Percentiles rank a stretch among this genome's conserved stretches.
Evolutionary conservation across 2,329 filamentous ascomycete genomes (phyloP).

Genomic region (Phyllosticta citrichinensis): DNA sequence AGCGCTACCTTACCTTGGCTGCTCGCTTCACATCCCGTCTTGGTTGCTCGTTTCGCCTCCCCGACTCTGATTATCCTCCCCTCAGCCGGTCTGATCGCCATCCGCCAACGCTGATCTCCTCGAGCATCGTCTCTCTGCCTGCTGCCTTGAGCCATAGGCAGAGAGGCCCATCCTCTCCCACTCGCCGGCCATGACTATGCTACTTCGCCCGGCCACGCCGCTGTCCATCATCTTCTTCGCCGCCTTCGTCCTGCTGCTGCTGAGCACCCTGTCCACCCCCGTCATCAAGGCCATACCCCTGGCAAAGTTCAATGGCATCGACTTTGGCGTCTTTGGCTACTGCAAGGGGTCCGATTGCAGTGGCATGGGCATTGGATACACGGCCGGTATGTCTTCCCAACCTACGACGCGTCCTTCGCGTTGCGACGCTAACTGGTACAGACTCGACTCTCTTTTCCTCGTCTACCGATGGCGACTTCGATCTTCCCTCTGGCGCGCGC

Average conservation of each 20-base stretch:
- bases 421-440: neutral
- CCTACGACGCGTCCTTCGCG: neutral
- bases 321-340: conserved; percentile 88
- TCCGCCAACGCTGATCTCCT: neutral
- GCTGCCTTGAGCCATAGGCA: neutral
- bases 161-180: conserved; percentile 2
- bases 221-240: conserved; percentile 74
- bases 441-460: conserved; percentile 40
- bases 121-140: conserved; percentile 2
- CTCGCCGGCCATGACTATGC: conserved; percentile 35
- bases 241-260: conserved; percentile 74
- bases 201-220: conserved; percentile 88
- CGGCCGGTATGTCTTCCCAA: conserved; percentile 53
- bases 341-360: conserved; percentile 61
- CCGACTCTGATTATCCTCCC: neutral
- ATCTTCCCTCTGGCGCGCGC: conserved; percentile 53
- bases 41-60: conserved; percentile 9
- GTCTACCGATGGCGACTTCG: conserved; percentile 43
- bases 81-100: neutral
- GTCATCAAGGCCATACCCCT: conserved; percentile 79
- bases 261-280: conserved; percentile 85
- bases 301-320: conserved; percentile 63
- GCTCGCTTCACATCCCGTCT: neutral
- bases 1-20: neutral
- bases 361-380: conserved; percentile 72